Conservation (phyloP, 202 grass and related monocot genomes). For the Eragrostis tef region DNA sequence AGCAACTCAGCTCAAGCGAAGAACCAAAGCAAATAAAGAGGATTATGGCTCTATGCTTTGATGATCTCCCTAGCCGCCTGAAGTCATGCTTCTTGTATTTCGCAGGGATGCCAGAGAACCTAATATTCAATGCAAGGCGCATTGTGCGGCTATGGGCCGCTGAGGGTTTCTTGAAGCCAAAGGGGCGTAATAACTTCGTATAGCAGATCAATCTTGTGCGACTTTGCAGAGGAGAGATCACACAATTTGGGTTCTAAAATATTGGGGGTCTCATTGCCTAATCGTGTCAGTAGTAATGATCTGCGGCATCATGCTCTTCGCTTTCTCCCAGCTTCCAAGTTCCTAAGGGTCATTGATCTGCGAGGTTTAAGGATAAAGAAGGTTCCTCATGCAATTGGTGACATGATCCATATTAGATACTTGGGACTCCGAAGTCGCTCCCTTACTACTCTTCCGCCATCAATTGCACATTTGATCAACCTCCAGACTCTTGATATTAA, state of each 20-base stretch:
- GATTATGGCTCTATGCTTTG: slow-evolving; percentile 30
- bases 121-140: not conserved
- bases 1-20: not conserved
- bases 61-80: slow-evolving; percentile 21
- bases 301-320: not conserved
- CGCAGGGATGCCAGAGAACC: slow-evolving; percentile 32
- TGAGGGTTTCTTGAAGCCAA: not conserved
- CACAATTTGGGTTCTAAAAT: too few relatives aligned
- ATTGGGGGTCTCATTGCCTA: too few relatives aligned
- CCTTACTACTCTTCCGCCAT: slow-evolving; percentile 11
- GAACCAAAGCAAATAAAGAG: slow-evolving; percentile 9
- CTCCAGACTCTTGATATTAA: slow-evolving; percentile 43
- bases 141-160: slow-evolving; percentile 44
- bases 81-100: slow-evolving; percentile 43
- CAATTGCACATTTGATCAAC: slow-evolving; percentile 28
- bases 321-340: slow-evolving; percentile 26
- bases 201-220: slow-evolving; percentile 43
- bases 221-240: slow-evolving; percentile 39
- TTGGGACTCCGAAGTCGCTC: not conserved
- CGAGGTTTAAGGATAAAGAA: slow-evolving; percentile 16
- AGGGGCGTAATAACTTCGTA: too few relatives aligned
- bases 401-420: slow-evolving; percentile 40
- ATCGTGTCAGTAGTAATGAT: not conserved
- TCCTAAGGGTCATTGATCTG: slow-evolving; percentile 42
- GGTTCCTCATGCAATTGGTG: slow-evolving; percentile 20